Percentiles rank a stretch among this genome's conserved stretches.
Conservation (phyloP, 2,329 filamentous ascomycete species). For the Xylariaceae sp. region DNA sequence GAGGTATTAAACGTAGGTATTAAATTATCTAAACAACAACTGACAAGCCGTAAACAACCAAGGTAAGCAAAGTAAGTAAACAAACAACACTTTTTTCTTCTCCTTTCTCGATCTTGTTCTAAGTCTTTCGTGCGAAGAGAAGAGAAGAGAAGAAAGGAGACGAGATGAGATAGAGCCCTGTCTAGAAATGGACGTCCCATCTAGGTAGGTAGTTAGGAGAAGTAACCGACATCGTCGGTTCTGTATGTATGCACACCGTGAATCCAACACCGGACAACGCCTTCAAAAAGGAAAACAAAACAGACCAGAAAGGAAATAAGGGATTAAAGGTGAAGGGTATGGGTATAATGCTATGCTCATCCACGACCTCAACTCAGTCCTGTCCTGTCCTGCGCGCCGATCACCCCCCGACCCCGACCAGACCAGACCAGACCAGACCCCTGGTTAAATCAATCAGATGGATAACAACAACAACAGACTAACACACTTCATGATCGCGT, state of each 20-base stretch:
- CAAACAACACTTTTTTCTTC: neutral
- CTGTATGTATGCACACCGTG: neutral
- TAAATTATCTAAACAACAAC: no score
- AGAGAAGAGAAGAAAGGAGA: no score
- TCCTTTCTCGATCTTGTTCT: no score
- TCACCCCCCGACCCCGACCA: neutral
- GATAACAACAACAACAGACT: neutral
- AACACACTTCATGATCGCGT: neutral
- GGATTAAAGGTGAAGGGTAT: slow-evolving; percentile 9
- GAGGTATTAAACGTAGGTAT: no score
- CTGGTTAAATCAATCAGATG: no score
- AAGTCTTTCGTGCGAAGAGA: no score
- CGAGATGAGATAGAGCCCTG: no score
- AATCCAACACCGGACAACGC: neutral
- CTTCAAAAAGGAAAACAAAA: neutral
- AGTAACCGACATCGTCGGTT: neutral
- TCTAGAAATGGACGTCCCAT: no score
- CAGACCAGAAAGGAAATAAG: neutral
- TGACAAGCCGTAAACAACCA: neutral
- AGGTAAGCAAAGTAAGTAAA: neutral
- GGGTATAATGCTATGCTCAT: slow-evolving; percentile 22
- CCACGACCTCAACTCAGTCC: slow-evolving; percentile 2
- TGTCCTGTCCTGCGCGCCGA: neutral
- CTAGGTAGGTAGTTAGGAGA: no score
- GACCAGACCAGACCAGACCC: neutral